A percentile compares a stretch with the other conserved stretches of the same genome.
Conservation (phyloP, 257 asterid species). For the Thymus mandschuricus region DNA sequence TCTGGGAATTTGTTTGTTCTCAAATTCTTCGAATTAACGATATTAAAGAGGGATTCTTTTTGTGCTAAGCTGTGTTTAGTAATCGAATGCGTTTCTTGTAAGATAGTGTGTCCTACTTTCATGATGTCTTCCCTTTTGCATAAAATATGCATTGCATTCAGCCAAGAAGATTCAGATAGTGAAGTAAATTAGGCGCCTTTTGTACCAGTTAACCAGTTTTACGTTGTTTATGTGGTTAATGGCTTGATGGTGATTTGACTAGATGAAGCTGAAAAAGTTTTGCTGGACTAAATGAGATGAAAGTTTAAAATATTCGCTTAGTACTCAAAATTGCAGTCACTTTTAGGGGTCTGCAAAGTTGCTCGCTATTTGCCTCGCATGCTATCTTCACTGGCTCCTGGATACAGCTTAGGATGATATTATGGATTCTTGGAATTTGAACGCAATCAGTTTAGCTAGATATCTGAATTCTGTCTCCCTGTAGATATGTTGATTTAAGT, state of each 20-base stretch:
- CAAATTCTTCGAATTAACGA: constrained; percentile 6
- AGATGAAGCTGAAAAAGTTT: constrained; percentile 3
- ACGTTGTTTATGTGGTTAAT: constrained; percentile 7
- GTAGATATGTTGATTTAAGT: too few species aligned
- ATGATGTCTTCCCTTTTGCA: not conserved
- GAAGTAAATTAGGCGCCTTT: constrained; percentile 1
- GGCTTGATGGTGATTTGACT: not conserved
- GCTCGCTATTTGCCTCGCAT: not conserved
- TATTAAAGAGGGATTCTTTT: not conserved
- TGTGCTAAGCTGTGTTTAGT: not conserved
- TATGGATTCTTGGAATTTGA: not conserved
- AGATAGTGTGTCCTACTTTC: constrained; percentile 9
- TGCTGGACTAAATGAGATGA: not conserved
- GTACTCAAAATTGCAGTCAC: not conserved
- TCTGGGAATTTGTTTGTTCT: not conserved
- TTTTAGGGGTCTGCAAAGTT: not conserved
- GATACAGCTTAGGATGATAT: not conserved
- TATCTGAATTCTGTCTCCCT: not conserved
- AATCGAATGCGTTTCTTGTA: constrained; percentile 2
- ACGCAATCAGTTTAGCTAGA: not conserved
- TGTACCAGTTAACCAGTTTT: not conserved
- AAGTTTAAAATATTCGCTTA: not conserved
- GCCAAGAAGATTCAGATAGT: not conserved
- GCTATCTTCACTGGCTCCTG: not conserved
- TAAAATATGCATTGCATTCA: not conserved